A percentile compares a stretch with the other conserved stretches of the same genome.
phyloP scores from a whole-genome alignment of 306 rosid genomes.

The Adenanthera pavonina region DNA sequence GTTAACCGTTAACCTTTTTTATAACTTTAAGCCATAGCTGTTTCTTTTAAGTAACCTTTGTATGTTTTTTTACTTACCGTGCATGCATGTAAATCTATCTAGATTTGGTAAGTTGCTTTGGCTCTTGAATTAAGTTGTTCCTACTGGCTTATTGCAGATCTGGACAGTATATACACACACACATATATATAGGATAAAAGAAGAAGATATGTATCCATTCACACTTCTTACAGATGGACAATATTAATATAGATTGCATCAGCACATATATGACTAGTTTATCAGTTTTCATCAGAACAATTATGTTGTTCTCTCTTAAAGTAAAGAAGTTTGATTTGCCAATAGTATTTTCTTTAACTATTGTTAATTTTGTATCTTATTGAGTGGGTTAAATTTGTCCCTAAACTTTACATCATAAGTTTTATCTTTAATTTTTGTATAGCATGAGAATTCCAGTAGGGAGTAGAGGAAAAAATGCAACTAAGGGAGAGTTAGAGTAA shows the following conservation, averaged over 20 bases:
- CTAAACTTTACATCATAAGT: neutral
- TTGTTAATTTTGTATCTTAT: neutral
- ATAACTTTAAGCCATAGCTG: constrained; percentile 14
- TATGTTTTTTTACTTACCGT: constrained; percentile 33
- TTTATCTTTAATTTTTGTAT: neutral
- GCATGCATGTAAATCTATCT: constrained; percentile 32
- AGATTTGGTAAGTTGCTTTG: constrained; percentile 13
- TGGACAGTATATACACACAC: neutral
- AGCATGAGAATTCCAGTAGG: neutral
- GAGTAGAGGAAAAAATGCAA: neutral
- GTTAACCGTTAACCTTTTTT: constrained; percentile 51
- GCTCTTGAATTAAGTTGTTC: constrained; percentile 5
- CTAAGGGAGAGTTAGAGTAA: neutral
- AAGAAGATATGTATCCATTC: neutral
- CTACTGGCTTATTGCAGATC: neutral
- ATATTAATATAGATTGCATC: constrained; percentile 7
- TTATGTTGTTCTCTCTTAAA: neutral
- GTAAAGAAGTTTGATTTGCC: constrained; percentile 26
- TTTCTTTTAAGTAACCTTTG: constrained; percentile 13
- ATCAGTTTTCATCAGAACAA: constrained; percentile 16
- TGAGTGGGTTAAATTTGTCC: neutral
- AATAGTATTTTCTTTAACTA: neutral
- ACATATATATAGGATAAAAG: neutral
- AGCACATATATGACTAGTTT: neutral
- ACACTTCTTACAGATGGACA: neutral